Percentiles rank a stretch among this genome's conserved stretches.
Conservation (phyloP, 352 stramenopile genomes). For the Globisporangium megalacanthum region DNA sequence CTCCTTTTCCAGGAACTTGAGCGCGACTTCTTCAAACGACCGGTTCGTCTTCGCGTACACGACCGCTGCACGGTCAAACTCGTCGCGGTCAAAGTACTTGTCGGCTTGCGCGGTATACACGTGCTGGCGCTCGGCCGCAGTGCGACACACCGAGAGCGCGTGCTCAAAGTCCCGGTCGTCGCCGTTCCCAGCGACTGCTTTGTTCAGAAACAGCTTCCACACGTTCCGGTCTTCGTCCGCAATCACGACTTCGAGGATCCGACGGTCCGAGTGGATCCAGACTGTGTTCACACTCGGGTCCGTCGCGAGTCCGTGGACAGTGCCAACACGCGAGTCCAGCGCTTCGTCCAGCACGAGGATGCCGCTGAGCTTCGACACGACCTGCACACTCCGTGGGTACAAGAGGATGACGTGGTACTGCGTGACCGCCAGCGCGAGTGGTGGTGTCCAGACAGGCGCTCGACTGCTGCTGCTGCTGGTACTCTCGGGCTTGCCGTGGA, state of each 20-base stretch:
- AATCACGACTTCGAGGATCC: constrained; percentile 75
- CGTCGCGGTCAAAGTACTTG: constrained; percentile 82
- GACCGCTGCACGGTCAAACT: constrained; percentile 81
- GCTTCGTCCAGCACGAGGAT: constrained; percentile 82
- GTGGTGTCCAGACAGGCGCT: constrained; percentile 46
- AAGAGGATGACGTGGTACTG: constrained; percentile 92
- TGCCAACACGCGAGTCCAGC: constrained; percentile 76
- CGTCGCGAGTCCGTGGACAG: constrained; percentile 47
- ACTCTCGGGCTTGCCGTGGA: constrained; percentile 37
- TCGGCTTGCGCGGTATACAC: constrained; percentile 88
- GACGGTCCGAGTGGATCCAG: constrained; percentile 77
- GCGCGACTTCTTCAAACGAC: constrained; percentile 88
- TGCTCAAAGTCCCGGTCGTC: constrained; percentile 88
- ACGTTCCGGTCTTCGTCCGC: constrained; percentile 89
- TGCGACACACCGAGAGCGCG: constrained; percentile 80
- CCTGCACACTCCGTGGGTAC: constrained; percentile 73
- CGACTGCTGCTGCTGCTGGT: constrained; percentile 21
- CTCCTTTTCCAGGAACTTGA: constrained; percentile 89
- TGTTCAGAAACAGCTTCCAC: constrained; percentile 90
- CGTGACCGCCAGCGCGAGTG: constrained; percentile 84
- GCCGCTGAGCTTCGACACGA: constrained; percentile 85
- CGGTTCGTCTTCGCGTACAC: constrained; percentile 88
- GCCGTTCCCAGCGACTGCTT: constrained; percentile 59
- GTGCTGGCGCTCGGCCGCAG: constrained; percentile 73
- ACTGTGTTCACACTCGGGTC: constrained; percentile 82